A percentile compares a stretch with the other conserved stretches of the same genome.
Conservation (phyloP, 164 flowering plant genomes). For the Vitis rupestris region DNA sequence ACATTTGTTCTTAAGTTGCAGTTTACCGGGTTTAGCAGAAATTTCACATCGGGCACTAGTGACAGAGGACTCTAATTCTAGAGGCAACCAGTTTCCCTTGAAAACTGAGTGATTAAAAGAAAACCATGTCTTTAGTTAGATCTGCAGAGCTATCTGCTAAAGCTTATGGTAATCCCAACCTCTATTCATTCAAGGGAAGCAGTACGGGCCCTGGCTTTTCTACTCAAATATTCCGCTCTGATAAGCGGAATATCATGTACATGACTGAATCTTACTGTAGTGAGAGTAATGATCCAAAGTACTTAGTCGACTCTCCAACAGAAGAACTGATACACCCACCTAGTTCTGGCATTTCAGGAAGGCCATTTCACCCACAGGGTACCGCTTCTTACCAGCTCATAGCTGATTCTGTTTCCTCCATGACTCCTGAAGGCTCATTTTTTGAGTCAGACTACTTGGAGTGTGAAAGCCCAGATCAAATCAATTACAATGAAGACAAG, state of each 20-base stretch:
- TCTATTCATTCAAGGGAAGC: constrained; percentile 38
- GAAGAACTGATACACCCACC: constrained; percentile 45
- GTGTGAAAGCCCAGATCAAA: constrained; percentile 38
- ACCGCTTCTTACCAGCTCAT: constrained; percentile 26
- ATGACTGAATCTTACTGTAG: constrained; percentile 32
- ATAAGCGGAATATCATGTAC: constrained; percentile 34
- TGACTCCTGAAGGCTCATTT: constrained; percentile 23
- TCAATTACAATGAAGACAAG: constrained; percentile 51
- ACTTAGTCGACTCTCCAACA: constrained; percentile 51
- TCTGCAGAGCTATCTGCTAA: constrained; percentile 51
- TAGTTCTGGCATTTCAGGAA: constrained; percentile 27
- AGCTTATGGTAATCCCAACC: constrained; percentile 41
- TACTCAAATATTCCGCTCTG: constrained; percentile 34
- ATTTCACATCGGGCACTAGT: background rate
- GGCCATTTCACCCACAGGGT: constrained; percentile 26
- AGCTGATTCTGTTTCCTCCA: constrained; percentile 22
- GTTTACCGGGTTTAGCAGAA: too few relatives aligned
- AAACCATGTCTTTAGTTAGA: constrained; percentile 52
- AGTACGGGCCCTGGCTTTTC: constrained; percentile 33
- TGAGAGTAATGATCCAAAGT: constrained; percentile 53
- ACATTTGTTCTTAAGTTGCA: background rate
- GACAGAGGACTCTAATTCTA: constrained; percentile 1
- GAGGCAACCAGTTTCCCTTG: background rate
- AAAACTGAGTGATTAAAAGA: background rate
- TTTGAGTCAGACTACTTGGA: constrained; percentile 42